A percentile compares a stretch with the other conserved stretches of the same genome.
Evolutionary conservation across 1,284 basidiomycete species (phyloP).

Genomic region (Rhodofomes roseus): DNA sequence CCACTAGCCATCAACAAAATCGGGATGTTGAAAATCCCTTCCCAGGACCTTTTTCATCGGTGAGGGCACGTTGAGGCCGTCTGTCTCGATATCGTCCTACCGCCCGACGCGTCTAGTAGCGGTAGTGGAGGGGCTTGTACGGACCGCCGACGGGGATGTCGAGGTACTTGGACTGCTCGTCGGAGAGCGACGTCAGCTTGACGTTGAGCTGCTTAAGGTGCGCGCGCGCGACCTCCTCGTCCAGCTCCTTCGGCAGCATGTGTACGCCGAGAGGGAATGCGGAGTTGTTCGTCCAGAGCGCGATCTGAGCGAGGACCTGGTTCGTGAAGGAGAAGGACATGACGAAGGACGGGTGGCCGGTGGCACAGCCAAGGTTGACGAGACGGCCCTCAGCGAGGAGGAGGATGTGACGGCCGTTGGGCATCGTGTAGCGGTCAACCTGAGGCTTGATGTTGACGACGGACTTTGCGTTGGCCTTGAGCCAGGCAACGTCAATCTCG

Average conservation of each 20-base stretch:
- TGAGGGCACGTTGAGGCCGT: conserved; percentile 53
- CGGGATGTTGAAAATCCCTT: conserved; percentile 32
- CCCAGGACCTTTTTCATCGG: conserved; percentile 20
- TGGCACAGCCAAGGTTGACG: conserved; percentile 94
- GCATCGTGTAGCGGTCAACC: conserved; percentile 96
- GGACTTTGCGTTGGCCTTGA: conserved; percentile 89
- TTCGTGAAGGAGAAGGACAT: conserved; percentile 99
- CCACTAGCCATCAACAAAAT: conserved; percentile 20
- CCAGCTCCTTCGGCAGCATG: conserved; percentile 96
- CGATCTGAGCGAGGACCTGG: conserved; percentile 98
- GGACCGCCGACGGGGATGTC: conserved; percentile 88
- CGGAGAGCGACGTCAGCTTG: conserved; percentile 84
- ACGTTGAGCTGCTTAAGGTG: conserved; percentile 91
- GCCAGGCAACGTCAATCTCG: conserved; percentile 98
- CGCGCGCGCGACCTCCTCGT: conserved; percentile 98
- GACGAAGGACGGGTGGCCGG: conserved; percentile 94
- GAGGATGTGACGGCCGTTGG: conserved; percentile 90
- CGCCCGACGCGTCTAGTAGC: conserved; percentile 41
- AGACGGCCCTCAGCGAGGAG: conserved; percentile 98
- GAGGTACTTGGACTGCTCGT: conserved; percentile 87
- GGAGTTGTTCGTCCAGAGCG: conserved; percentile 90
- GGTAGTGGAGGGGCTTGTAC: conserved; percentile 89
- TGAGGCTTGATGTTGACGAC: conserved; percentile 97
- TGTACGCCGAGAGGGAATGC: conserved; percentile 94
- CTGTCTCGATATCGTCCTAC: conserved; percentile 21